Evolutionary conservation across 768 basidiomycete genomes (phyloP).

Genomic region (Porphyrellus cyaneotinctus): DNA sequence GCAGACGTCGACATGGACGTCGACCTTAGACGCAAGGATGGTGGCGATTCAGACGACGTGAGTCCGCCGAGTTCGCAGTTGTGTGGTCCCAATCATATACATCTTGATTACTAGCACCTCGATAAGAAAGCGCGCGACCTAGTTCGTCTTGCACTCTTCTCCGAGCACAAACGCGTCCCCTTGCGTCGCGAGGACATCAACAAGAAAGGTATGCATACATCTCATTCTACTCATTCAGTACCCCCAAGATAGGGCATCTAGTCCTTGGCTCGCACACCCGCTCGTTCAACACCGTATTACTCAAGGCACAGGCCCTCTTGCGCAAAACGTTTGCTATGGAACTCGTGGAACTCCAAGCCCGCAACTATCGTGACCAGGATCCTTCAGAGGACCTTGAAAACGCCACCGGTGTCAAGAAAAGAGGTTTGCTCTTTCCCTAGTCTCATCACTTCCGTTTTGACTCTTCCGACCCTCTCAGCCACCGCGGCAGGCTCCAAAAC

Average conservation of each 20-base stretch:
- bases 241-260: conserved; percentile 12
- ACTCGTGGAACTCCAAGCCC: conserved; percentile 69
- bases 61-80: background rate
- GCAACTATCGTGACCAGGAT: conserved; percentile 41
- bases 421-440: conserved; percentile 38
- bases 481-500: conserved; percentile 63
- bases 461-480: conserved; percentile 23
- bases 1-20: conserved; percentile 29
- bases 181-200: conserved; percentile 80
- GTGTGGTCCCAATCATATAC: background rate
- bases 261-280: conserved; percentile 49
- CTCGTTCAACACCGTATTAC: conserved; percentile 62
- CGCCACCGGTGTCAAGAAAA: conserved; percentile 62
- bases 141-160: conserved; percentile 78
- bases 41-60: conserved; percentile 12
- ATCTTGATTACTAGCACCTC: conserved; percentile 46
- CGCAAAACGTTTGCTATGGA: conserved; percentile 76
- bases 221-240: background rate
- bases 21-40: conserved; percentile 13
- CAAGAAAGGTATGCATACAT: conserved; percentile 59
- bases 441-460: background rate
- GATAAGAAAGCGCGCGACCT: conserved; percentile 66
- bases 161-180: conserved; percentile 63
- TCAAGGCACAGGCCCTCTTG: conserved; percentile 60
- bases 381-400: conserved; percentile 42